Evolutionary conservation across 345 rosid species (phyloP).

Genomic region (Stellera chamaejasme): DNA sequence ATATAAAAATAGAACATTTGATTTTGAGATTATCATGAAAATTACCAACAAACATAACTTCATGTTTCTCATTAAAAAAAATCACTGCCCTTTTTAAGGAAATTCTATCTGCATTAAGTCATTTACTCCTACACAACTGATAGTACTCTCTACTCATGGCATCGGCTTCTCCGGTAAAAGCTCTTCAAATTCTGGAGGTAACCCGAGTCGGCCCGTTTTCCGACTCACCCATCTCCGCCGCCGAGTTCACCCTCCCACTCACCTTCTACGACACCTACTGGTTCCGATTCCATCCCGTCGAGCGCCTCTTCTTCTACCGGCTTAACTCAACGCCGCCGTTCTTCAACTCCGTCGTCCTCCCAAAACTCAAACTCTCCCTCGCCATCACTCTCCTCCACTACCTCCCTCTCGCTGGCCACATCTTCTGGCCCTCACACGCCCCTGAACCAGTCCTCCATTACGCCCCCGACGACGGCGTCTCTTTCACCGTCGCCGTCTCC

Average conservation of each 20-base stretch:
- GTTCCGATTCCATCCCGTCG: neutral
- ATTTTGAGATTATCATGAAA: too few relatives aligned
- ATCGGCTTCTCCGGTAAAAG: too few relatives aligned
- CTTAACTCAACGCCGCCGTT: slow-evolving; percentile 11
- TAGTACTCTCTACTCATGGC: too few relatives aligned
- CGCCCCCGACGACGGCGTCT: slow-evolving; percentile 12
- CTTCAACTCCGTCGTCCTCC: slow-evolving; percentile 28
- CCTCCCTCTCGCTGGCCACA: slow-evolving; percentile 32
- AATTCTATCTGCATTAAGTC: too few relatives aligned
- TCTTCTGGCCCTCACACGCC: slow-evolving; percentile 18
- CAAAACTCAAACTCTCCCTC: slow-evolving; percentile 25
- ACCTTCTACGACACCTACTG: neutral
- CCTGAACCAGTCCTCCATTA: slow-evolving; percentile 18
- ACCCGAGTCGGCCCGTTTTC: too few relatives aligned
- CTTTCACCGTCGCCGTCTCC: slow-evolving; percentile 17
- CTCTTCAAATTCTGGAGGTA: too few relatives aligned
- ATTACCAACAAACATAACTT: too few relatives aligned
- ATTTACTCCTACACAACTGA: too few relatives aligned
- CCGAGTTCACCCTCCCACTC: slow-evolving; percentile 9
- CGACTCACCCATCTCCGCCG: neutral
- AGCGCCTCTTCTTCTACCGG: slow-evolving; percentile 16
- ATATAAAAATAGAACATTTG: too few relatives aligned
- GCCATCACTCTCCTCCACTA: slow-evolving; percentile 26
- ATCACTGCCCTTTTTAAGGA: too few relatives aligned
- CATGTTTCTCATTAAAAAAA: too few relatives aligned